Evolutionary conservation across 2,329 filamentous ascomycete genomes (phyloP).

Genomic region (Gnomoniopsis sp.): DNA sequence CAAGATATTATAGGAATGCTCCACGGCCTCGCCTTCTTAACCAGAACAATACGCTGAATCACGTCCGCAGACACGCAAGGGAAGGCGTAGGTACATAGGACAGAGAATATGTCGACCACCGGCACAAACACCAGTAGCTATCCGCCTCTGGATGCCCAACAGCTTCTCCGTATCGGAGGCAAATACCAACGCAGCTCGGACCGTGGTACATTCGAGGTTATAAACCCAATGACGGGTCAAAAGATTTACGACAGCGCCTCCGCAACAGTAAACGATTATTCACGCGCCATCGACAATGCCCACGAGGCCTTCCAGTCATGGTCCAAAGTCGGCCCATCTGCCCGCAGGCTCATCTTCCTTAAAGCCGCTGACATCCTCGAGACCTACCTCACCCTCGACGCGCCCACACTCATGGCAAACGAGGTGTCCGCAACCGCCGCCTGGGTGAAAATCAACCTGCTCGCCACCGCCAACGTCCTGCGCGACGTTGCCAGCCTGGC

Average conservation of each 20-base stretch:
- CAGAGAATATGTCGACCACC: background rate
- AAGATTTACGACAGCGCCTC: conserved; percentile 53
- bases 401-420: conserved; percentile 21
- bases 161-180: conserved; percentile 25
- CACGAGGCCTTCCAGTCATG: conserved; percentile 59
- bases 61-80: background rate
- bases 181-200: conserved; percentile 21
- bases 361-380: conserved; percentile 59
- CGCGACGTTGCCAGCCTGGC: conserved; percentile 39
- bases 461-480: conserved; percentile 32
- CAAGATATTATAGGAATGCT: background rate
- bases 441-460: conserved; percentile 35
- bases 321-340: conserved; percentile 52
- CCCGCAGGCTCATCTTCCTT: conserved; percentile 59
- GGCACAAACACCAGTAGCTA: background rate
- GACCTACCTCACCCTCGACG: conserved; percentile 39
- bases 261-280: conserved; percentile 50
- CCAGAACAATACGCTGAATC: background rate
- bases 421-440: conserved; percentile 30
- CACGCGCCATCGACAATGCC: conserved; percentile 44
- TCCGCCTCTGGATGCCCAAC: background rate
- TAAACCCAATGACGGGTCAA: conserved; percentile 35
- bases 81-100: background rate
- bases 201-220: conserved; percentile 24
- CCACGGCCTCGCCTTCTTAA: background rate